phyloP scores from a whole-genome alignment of 129 eudicot genomes.

The Oenanthe sinensis region DNA sequence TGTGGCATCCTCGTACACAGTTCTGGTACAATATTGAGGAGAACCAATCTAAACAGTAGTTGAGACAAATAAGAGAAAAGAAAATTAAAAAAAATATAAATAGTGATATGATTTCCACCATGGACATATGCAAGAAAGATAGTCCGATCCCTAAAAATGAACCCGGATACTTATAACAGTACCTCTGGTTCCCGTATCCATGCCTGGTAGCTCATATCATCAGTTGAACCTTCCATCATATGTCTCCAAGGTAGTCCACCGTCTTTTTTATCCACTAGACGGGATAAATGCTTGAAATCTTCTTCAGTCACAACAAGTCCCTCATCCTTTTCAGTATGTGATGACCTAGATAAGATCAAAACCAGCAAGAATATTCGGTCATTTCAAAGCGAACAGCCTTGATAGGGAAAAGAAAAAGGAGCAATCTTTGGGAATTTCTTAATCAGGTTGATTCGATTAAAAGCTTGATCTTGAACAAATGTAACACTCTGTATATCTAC shows the following conservation, averaged over 20 bases:
- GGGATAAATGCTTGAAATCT: constrained; percentile 56
- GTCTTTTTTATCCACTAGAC: constrained; percentile 78
- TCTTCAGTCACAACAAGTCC: constrained; percentile 30
- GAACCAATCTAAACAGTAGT: constrained; percentile 53
- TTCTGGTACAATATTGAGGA: constrained; percentile 88
- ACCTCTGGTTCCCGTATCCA: constrained; percentile 91
- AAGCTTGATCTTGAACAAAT: not conserved
- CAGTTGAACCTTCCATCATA: constrained; percentile 72
- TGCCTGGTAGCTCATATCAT: constrained; percentile 79
- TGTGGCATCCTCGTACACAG: constrained; percentile 80
- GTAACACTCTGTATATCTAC: not conserved
- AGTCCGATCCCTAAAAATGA: not conserved
- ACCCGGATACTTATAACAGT: not conserved
- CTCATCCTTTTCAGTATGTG: constrained; percentile 35
- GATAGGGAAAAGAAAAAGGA: not conserved
- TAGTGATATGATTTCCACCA: not conserved
- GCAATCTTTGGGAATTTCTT: not conserved
- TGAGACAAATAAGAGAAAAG: not conserved
- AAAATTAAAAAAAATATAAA: not conserved
- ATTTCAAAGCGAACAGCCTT: not conserved
- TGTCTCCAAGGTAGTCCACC: constrained; percentile 97
- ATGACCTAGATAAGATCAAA: constrained; percentile 32
- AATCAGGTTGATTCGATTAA: not conserved
- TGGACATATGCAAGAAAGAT: not conserved
- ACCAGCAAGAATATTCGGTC: not conserved